Evolutionary conservation across 75 land plant species (phyloP).

Genomic region (Adiantum capillusveneris): DNA sequence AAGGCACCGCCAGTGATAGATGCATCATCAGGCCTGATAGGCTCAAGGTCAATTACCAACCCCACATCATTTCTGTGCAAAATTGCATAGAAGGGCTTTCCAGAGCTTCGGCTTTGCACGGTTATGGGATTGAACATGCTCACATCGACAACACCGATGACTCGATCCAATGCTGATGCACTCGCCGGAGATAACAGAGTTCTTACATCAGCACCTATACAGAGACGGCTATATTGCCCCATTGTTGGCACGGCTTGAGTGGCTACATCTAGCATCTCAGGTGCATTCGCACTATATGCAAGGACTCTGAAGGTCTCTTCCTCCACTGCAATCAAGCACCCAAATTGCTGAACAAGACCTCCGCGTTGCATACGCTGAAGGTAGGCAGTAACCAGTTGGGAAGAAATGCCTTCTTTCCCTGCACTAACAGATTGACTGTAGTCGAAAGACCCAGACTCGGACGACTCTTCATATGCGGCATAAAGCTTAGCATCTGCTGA

Average conservation of each 20-base stretch:
- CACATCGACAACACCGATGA: conserved; percentile 53
- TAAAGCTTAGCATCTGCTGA: conserved; percentile 68
- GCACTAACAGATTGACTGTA: conserved; percentile 49
- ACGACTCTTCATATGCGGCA: conserved; percentile 48
- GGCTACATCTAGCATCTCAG: conserved; percentile 64
- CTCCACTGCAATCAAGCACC: conserved; percentile 74
- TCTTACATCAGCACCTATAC: conserved; percentile 56
- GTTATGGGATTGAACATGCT: conserved; percentile 72
- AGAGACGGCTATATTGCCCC: conserved; percentile 44
- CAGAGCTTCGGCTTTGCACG: conserved; percentile 67
- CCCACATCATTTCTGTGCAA: conserved; percentile 63
- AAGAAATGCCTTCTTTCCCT: conserved; percentile 9
- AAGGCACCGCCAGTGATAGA: conserved; percentile 70
- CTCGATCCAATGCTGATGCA: conserved; percentile 58
- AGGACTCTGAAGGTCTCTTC: conserved; percentile 58
- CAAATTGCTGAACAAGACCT: conserved; percentile 63
- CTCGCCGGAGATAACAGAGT: conserved; percentile 48
- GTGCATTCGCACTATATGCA: conserved; percentile 77
- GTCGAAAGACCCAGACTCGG: conserved; percentile 45
- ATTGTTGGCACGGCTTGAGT: conserved; percentile 72
- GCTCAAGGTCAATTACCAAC: conserved; percentile 74
- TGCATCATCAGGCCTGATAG: conserved; percentile 52
- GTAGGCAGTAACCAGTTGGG: conserved; percentile 50
- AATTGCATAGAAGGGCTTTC: conserved; percentile 83
- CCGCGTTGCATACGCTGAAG: conserved; percentile 72